Base-by-base conservation (phyloP, 371 early-diverging fungal genomes). In the Mucor irregularis region DNA sequence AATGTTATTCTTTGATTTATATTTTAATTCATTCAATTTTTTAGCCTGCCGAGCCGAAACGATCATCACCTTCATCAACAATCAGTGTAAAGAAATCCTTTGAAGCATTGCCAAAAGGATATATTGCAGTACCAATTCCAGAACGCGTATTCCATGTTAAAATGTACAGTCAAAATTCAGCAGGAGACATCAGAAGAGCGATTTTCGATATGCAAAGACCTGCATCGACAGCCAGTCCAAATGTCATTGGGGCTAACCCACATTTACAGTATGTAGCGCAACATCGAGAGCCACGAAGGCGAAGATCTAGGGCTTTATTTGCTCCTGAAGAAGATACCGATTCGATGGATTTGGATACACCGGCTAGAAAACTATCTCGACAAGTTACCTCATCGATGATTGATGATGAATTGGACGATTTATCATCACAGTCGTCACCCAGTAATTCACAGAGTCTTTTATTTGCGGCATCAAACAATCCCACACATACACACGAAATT, bases 151-250 rank as follows among this genome's bases (percentile, higher is more conserved):
- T 62, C 24, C 56, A 66, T 19, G 64, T 72, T 24, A 69, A 68
- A 35, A 68, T 76, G 53, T 65, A 76, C 42, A 65, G 62, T 22
- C 72, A 76, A 30, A 63, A 66, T 19, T 52, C 61, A 22, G 48
- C 57, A 19, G 65, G 60, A 21, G 60, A 64, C 39, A 64, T 60
- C 9, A 16, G 60, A 51, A 40, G 59, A 11, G 64, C 64, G 8
- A 64, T 64, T 11, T 58, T 58, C 33, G 59, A 64, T 49, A 51
- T 50, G 48, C 62, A 62, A 46, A 35, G 56, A 47, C 30, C 55
- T 14, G 5, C 29, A 0, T 2, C 40, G 24, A 42, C 28, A 0
- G 21, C 40, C 21, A 19, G 22, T 2, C 16, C 26, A 13, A 40
- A 25, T 16, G 16, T 35, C 13, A 35, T n/a, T 35, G 35, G 35